These are phyloP conservation scores for Cercospora berteroae DNA, from an alignment of 2,329 filamentous ascomycete genomes.

Conservation along the genomic window DNA sequence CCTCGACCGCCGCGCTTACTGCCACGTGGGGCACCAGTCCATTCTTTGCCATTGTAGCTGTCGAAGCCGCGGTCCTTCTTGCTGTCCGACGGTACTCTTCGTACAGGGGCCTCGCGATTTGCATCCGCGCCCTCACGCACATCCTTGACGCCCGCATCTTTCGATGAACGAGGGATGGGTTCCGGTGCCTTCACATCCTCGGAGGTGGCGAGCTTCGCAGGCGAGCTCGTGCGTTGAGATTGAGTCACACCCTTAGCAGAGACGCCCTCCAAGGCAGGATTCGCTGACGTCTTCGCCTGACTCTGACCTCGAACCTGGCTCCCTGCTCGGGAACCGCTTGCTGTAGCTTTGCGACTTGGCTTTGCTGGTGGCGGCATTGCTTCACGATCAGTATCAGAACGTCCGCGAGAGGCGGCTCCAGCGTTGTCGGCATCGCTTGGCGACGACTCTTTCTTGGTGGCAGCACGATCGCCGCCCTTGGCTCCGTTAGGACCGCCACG, in stretches of 20 bases:
- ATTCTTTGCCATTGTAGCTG: slow-evolving; percentile 28
- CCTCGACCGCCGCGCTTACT: slow-evolving; percentile 37
- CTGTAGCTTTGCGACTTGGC: slow-evolving; percentile 15
- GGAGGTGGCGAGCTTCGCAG: slow-evolving; percentile 17
- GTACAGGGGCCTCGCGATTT: slow-evolving; percentile 12
- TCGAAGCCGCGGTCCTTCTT: slow-evolving; percentile 29
- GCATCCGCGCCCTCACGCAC: slow-evolving; percentile 15
- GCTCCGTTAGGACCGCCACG: slow-evolving; percentile 42
- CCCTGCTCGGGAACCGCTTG: slow-evolving; percentile 20
- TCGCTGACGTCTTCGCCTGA: slow-evolving; percentile 7
- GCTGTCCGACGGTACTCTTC: slow-evolving; percentile 25
- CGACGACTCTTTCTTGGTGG: slow-evolving; percentile 17
- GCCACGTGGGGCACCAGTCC: slow-evolving; percentile 27
- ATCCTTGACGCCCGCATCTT: slow-evolving; percentile 18
- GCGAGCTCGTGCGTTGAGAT: slow-evolving; percentile 22
- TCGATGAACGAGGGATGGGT: slow-evolving; percentile 20
- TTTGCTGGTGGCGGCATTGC: slow-evolving; percentile 31
- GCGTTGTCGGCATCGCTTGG: slow-evolving; percentile 22
- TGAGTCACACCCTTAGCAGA: slow-evolving; percentile 9
- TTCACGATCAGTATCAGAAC: slow-evolving; percentile 31
- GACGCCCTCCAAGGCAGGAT: not conserved
- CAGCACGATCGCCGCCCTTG: slow-evolving; percentile 38
- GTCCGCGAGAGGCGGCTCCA: slow-evolving; percentile 17
- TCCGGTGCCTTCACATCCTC: slow-evolving; percentile 24
- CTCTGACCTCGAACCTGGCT: slow-evolving; percentile 17